Base-by-base conservation (phyloP, 768 basidiomycete genomes). In the Rhizopogon rudus region DNA sequence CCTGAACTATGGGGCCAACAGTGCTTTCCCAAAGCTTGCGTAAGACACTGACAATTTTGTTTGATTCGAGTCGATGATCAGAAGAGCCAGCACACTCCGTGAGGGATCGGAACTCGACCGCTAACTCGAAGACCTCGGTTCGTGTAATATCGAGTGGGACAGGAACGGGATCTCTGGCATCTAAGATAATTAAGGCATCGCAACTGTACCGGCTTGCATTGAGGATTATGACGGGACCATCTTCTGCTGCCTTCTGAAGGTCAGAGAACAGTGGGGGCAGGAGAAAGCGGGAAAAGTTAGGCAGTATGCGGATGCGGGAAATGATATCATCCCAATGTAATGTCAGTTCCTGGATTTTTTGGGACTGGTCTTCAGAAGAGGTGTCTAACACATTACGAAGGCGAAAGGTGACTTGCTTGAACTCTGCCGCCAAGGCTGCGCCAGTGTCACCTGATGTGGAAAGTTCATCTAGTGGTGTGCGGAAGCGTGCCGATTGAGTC, bases 401-500 rank as follows among this genome's bases (percentile, higher is more conserved):
- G 22, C 48, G 49, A 6, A 14, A 44, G 44, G 56, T 60, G 16
- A 59, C 12, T 8, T n/a, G 5, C 41, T 56, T 48, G 43, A 62
- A 60, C 33, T 22, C 39, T 10, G 44, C 39, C 2, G 61, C 57
- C 37, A 60, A 40, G 0, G 6, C 37, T 45, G 25, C 37, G 5
- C 50, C 44, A 2, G 40, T 8, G 0, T n/a, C 5, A n/a, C 59
- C 51, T 9, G 20, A 13, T 6, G n/a, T 25, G 14, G 49, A 42
- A 31, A 69, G 58, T 40, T 58, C 56, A 48, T 70, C 66, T 5
- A 66, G 40, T n/a, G 67, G 61, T 9, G 63, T 59, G 6, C 61
- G 63, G 8, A 66, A 65, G 17, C 63, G 58, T 22, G 61, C 51
- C 7, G 66, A 35, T 44, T 70, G 67, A 41, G 57, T 60, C 67